These are phyloP conservation scores for Pseudogymnoascus destructans DNA, from an alignment of 2,329 filamentous ascomycete species.

Conservation along the genomic window DNA sequence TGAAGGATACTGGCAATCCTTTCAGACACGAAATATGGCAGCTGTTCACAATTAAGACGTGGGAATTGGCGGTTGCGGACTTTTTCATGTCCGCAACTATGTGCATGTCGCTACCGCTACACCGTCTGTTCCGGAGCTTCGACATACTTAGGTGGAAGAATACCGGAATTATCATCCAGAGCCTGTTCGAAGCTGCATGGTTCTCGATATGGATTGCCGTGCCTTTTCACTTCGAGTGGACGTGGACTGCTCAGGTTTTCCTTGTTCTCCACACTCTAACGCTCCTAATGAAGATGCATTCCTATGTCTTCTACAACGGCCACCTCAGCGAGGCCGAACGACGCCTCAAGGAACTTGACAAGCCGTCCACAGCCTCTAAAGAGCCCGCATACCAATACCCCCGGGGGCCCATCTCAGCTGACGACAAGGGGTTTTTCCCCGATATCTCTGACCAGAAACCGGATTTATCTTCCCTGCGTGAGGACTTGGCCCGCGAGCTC, in stretches of 20 bases:
- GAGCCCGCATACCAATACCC: slow-evolving; percentile 67
- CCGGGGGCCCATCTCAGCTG: slow-evolving; percentile 24
- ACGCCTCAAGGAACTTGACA: slow-evolving; percentile 66
- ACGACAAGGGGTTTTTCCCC: slow-evolving; percentile 15
- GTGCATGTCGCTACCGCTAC: slow-evolving; percentile 57
- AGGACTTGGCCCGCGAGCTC: slow-evolving; percentile 79
- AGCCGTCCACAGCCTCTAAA: slow-evolving; percentile 55
- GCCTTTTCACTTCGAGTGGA: slow-evolving; percentile 79
- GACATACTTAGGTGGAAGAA: slow-evolving; percentile 56
- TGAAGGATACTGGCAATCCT: slow-evolving; percentile 84
- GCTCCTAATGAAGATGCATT: slow-evolving; percentile 98
- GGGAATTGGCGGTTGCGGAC: slow-evolving; percentile 75
- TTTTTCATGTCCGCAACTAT: slow-evolving; percentile 72
- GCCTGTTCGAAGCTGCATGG: slow-evolving; percentile 68
- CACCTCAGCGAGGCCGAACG: slow-evolving; percentile 81
- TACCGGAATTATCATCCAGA: slow-evolving; percentile 72
- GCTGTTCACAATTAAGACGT: slow-evolving; percentile 76
- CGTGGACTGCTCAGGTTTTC: slow-evolving; percentile 95
- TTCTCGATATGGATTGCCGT: slow-evolving; percentile 69
- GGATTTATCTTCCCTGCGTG: slow-evolving; percentile 56
- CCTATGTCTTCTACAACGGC: slow-evolving; percentile 95
- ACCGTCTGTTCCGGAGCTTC: slow-evolving; percentile 47
- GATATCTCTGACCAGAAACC: slow-evolving; percentile 29
- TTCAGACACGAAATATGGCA: slow-evolving; percentile 78
- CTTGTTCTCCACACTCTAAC: slow-evolving; percentile 82